Percentiles rank a stretch among this genome's conserved stretches.
Evolutionary conservation across 2,329 filamentous ascomycete genomes (phyloP).

Genomic region (Dendryphion nanum): DNA sequence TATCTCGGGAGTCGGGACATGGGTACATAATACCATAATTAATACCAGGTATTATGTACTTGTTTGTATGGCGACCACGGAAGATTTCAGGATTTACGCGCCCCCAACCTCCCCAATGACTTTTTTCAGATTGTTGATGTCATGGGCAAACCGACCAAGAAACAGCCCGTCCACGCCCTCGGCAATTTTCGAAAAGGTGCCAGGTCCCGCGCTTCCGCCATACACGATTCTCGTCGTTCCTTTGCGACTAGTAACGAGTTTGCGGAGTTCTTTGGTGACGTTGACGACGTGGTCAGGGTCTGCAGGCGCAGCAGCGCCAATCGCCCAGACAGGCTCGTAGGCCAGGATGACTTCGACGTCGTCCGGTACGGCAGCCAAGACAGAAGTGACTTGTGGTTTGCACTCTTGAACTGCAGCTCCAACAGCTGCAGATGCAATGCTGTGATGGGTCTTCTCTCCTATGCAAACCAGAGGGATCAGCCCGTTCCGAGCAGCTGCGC

Average conservation of each 20-base stretch:
- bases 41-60: too few species aligned
- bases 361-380: constrained; percentile 60
- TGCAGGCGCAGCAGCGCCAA: constrained; percentile 72
- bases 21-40: too few species aligned
- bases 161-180: constrained; percentile 77
- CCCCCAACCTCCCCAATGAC: constrained; percentile 71
- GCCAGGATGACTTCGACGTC: constrained; percentile 72
- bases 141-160: constrained; percentile 77
- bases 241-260: constrained; percentile 51
- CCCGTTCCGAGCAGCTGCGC: constrained; percentile 64
- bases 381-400: constrained; percentile 61
- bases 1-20: too few species aligned
- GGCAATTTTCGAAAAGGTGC: constrained; percentile 67
- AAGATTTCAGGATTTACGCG: too few species aligned
- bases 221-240: constrained; percentile 71
- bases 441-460: constrained; percentile 62
- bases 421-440: constrained; percentile 49
- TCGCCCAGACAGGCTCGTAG: constrained; percentile 89
- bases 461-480: constrained; percentile 79
- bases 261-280: constrained; percentile 65
- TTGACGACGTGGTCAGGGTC: constrained; percentile 68
- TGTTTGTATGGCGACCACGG: too few species aligned
- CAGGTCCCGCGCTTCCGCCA: constrained; percentile 79
- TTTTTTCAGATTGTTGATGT: constrained; percentile 67
- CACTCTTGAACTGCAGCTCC: constrained; percentile 65